phyloP scores from a whole-genome alignment of 2,329 filamentous ascomycete species.

The Geoglossum cookeanum region DNA sequence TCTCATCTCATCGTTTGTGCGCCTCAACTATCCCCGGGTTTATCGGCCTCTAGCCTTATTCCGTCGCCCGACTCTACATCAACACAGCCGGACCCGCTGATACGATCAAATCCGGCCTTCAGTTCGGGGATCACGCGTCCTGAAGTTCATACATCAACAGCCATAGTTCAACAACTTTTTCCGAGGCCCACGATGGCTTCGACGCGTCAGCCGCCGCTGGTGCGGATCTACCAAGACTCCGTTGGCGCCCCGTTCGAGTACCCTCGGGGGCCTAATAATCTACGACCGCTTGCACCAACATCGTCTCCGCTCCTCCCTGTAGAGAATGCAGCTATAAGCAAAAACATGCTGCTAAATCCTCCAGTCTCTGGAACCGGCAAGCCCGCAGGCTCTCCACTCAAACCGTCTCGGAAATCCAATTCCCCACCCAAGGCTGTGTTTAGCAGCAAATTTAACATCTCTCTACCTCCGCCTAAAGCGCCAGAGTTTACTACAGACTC shows the following conservation, averaged over 20 bases:
- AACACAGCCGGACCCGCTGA: background rate
- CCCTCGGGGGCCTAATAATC: slow-evolving; percentile 20
- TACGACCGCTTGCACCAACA: slow-evolving; percentile 1
- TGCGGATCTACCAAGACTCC: slow-evolving; percentile 41
- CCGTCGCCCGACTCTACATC: background rate
- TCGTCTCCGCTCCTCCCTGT: slow-evolving; percentile 22
- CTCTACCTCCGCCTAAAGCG: slow-evolving; percentile 44
- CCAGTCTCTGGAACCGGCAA: slow-evolving; percentile 25
- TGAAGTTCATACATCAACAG: background rate
- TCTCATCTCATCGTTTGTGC: background rate
- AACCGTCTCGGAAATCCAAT: slow-evolving; percentile 35
- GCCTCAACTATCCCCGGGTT: background rate
- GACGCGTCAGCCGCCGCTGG: slow-evolving; percentile 34
- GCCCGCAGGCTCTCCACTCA: slow-evolving; percentile 44
- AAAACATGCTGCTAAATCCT: slow-evolving; percentile 50
- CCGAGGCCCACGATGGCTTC: slow-evolving; percentile 25
- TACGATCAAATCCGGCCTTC: background rate
- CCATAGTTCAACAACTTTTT: background rate
- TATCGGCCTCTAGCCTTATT: background rate
- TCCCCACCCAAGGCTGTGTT: slow-evolving; percentile 42
- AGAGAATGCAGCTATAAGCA: slow-evolving; percentile 29
- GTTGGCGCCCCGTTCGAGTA: slow-evolving; percentile 22
- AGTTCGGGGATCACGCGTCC: background rate
- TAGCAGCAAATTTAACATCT: slow-evolving; percentile 45
- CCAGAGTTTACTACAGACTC: slow-evolving; percentile 42